A percentile compares a stretch with the other conserved stretches of the same genome.
Evolutionary conservation across 1,139 yeast species (phyloP).

Genomic region (Maudiozyma humilis): DNA sequence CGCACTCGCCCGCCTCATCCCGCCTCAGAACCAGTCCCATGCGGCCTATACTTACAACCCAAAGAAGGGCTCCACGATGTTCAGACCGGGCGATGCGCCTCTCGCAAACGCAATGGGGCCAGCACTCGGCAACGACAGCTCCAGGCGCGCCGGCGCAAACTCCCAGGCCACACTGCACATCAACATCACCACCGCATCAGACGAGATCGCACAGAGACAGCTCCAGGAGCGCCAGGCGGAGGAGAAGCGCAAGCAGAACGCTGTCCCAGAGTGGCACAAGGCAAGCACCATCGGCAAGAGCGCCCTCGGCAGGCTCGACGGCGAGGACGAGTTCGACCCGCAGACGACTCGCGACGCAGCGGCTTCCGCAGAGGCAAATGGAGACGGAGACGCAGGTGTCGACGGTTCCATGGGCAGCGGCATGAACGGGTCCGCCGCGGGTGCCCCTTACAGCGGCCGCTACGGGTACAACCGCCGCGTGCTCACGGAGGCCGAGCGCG

Average conservation of each 20-base stretch:
- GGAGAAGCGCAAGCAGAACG: constrained; percentile 83
- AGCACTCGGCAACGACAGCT: constrained; percentile 32
- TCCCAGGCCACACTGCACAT: constrained; percentile 70
- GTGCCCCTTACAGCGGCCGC: constrained; percentile 6
- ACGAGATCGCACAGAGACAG: constrained; percentile 65
- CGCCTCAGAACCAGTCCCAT: constrained; percentile 65
- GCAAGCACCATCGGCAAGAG: constrained; percentile 75
- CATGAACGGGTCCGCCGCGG: too few species aligned
- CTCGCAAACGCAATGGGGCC: constrained; percentile 21
- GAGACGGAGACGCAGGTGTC: constrained; percentile 14
- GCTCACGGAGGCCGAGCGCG: constrained; percentile 30
- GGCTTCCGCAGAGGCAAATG: not conserved
- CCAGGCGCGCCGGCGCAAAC: constrained; percentile 36
- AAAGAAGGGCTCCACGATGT: constrained; percentile 36
- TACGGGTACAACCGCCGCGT: constrained; percentile 12
- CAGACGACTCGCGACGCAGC: constrained; percentile 20
- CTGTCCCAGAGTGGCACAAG: constrained; percentile 93
- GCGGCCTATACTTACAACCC: constrained; percentile 54
- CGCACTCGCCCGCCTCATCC: constrained; percentile 69
- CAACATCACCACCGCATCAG: constrained; percentile 76
- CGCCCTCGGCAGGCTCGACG: constrained; percentile 46
- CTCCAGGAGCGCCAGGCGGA: constrained; percentile 58
- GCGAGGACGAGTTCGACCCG: constrained; percentile 32
- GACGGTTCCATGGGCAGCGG: too few species aligned
- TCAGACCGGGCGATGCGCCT: constrained; percentile 32